Evolutionary conservation across 164 flowering plant genomes (phyloP), one percentile per base, ranked within the genome.

Genomic region (Tetrastigma voinierianum): DNA sequence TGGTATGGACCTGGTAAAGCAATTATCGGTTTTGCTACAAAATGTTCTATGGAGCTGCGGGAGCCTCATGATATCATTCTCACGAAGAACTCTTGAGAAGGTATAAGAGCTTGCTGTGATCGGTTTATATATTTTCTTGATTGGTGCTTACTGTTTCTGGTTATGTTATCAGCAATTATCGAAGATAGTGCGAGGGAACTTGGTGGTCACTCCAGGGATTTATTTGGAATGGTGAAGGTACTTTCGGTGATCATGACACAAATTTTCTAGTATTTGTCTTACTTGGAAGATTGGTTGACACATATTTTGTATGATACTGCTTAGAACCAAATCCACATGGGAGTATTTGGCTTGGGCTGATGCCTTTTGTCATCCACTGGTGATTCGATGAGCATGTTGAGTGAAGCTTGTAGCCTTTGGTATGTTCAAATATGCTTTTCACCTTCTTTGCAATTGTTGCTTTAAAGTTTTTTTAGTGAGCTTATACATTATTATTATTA

Each of bases 331-430:
- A 90, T 77, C 97, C 97, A 59, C 96, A 91, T n/a, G n/a, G n/a
- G n/a, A n/a, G n/a, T 43, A 71, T 87, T 80, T 94, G 96, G 60
- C 89, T 90, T 32, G n/a, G 89, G 96, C 90, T 13, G 90, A 90
- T 84, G 90, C 96, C 67, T n/a, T 90, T 90, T 76, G 81, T 91
- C 59, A 75, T 91, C n/a, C 53, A 90, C 96, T 18, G 97, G 96
- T n/a, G 97, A 91, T 78, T 91, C 96, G 63, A 86, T 91, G 61
- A 90, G 93, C 53, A 91, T 91, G 97, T 63, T 91, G 82, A 91
- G 94, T n/a, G 97, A 91, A 80, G 96, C 88, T 72, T 90, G 97
- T 82, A 84, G 92, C 72, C 90, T 92, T 13, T 96, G 96, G 96
- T 90, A 86, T 68, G 80, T 71, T 56, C 65, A 57, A 51, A 44